phyloP scores from a whole-genome alignment of 208 protist genomes.

The Acanthamoeba healyi region DNA sequence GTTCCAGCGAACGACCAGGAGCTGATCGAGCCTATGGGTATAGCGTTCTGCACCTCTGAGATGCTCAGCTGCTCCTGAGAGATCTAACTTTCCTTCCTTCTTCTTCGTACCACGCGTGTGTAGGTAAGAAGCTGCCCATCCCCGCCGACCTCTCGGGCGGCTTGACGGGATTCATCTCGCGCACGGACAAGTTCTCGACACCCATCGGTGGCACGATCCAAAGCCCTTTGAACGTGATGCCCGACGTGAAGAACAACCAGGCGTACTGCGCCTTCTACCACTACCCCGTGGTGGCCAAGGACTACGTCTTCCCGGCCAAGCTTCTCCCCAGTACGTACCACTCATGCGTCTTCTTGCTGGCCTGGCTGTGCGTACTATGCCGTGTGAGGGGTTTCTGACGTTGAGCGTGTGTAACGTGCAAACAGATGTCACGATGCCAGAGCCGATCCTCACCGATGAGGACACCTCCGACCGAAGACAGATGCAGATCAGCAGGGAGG shows the following conservation, averaged over 20 bases:
- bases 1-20: background rate
- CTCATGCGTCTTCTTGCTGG: background rate
- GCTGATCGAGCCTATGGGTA: background rate
- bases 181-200: slow-evolving; percentile 45
- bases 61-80: background rate
- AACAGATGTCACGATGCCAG: slow-evolving; percentile 43
- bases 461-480: background rate
- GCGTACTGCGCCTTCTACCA: slow-evolving; percentile 1
- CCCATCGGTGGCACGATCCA: slow-evolving; percentile 36
- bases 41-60: too few relatives aligned
- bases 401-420: background rate
- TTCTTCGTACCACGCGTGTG: too few relatives aligned
- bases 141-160: background rate
- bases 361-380: too few relatives aligned
- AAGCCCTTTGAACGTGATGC: background rate
- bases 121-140: background rate
- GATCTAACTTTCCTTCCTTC: too few relatives aligned
- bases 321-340: slow-evolving; percentile 33
- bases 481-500: slow-evolving; percentile 20
- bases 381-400: background rate
- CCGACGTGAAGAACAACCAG: slow-evolving; percentile 60
- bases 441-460: slow-evolving; percentile 40
- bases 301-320: slow-evolving; percentile 29
- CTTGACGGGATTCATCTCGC: background rate
- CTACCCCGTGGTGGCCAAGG: slow-evolving; percentile 8